These are phyloP conservation scores for Lanmaoa pseudosensibilis DNA, from an alignment of 768 basidiomycete genomes.

Conservation along the genomic window DNA sequence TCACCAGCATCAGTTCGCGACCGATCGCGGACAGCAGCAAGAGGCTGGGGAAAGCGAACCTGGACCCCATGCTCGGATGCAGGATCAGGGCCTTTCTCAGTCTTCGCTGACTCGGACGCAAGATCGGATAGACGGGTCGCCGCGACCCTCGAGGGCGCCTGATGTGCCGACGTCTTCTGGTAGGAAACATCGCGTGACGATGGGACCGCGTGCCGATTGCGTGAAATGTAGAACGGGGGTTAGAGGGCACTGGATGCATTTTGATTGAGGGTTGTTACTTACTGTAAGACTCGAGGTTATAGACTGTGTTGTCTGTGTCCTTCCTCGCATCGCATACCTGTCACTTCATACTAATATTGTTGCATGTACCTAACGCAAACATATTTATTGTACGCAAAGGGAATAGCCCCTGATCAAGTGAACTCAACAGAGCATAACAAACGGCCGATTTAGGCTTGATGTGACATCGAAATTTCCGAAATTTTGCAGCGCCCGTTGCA, in stretches of 20 bases:
- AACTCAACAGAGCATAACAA: slow-evolving; percentile 31
- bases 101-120: slow-evolving; percentile 8
- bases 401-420: slow-evolving; percentile 2
- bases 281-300: background rate
- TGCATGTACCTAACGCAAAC: slow-evolving; percentile 1
- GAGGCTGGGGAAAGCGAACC: background rate
- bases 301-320: background rate
- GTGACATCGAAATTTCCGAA: background rate
- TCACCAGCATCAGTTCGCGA: slow-evolving; percentile 11
- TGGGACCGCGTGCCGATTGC: slow-evolving; percentile 72
- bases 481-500: slow-evolving; percentile 6
- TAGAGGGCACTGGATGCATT: slow-evolving; percentile 73
- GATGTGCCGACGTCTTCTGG: slow-evolving; percentile 18
- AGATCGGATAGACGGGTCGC: slow-evolving; percentile 17
- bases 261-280: slow-evolving; percentile 43
- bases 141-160: slow-evolving; percentile 11
- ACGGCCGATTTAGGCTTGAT: slow-evolving; percentile 5
- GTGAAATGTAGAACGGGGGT: slow-evolving; percentile 63
- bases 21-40: slow-evolving; percentile 4
- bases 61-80: slow-evolving; percentile 4
- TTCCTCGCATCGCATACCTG: slow-evolving; percentile 2
- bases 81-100: background rate
- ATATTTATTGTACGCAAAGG: background rate
- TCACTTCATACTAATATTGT: background rate
- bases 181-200: slow-evolving; percentile 55